A percentile compares a stretch with the other conserved stretches of the same genome.
Conservation (phyloP, 2,329 filamentous ascomycete species). For the Botrytis fabae region DNA sequence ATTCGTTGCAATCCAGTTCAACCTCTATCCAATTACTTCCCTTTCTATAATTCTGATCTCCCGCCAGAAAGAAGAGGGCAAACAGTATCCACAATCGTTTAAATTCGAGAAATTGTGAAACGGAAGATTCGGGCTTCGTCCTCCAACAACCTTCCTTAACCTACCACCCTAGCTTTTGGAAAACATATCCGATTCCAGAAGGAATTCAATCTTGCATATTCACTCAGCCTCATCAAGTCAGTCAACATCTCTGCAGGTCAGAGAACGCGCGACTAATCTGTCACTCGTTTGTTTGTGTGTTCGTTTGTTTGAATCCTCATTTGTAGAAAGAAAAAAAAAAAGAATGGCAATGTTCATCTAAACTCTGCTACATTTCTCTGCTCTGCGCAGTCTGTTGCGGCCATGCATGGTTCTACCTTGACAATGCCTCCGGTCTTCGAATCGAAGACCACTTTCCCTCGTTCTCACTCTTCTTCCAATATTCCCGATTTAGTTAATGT, state of each 20-base stretch:
- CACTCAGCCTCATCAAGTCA: conserved; percentile 18
- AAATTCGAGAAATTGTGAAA: conserved; percentile 21
- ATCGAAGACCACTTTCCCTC: conserved; percentile 35
- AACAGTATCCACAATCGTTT: conserved; percentile 12
- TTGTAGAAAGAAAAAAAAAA: background rate
- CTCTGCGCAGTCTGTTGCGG: conserved; percentile 30
- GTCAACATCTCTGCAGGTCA: conserved; percentile 21
- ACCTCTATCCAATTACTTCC: background rate
- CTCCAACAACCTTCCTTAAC: background rate
- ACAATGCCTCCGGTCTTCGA: conserved; percentile 39
- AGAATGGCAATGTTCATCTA: conserved; percentile 21
- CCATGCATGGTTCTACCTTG: conserved; percentile 38
- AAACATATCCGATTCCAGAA: conserved; percentile 4
- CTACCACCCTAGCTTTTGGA: background rate
- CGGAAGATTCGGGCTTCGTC: background rate
- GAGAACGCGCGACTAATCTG: conserved; percentile 13
- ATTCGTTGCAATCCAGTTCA: background rate
- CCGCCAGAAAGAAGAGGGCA: background rate
- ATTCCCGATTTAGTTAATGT: conserved; percentile 36
- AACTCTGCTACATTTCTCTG: conserved; percentile 21
- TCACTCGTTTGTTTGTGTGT: conserved; percentile 15
- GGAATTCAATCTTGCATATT: background rate
- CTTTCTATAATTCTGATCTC: background rate
- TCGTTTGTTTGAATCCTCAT: conserved; percentile 9
- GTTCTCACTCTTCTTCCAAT: conserved; percentile 41